Evolutionary conservation across 345 rosid species (phyloP).

Genomic region (Ceriops tagal): DNA sequence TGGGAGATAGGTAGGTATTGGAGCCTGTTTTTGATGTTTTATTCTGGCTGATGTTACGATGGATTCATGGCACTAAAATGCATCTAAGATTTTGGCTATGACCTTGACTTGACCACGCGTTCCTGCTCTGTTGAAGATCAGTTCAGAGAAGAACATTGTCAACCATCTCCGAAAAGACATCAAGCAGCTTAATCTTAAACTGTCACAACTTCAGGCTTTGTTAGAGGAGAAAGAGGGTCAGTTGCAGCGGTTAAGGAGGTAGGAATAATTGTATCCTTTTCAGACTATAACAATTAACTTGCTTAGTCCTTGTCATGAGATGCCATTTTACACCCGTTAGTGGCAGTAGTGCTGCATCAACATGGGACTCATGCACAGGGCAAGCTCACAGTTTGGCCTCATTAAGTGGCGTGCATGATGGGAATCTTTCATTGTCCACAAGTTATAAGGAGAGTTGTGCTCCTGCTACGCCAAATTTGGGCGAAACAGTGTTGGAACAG

Average conservation of each 20-base stretch:
- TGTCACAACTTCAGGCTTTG: conserved; percentile 60
- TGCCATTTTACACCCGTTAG: conserved; percentile 9
- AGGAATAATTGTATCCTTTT: conserved; percentile 8
- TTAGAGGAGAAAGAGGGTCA: conserved; percentile 64
- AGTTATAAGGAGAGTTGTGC: conserved; percentile 27
- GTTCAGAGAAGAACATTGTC: conserved; percentile 50
- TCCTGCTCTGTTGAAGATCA: conserved; percentile 62
- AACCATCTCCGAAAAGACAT: conserved; percentile 51
- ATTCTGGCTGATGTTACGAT: too few relatives aligned
- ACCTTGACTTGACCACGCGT: conserved; percentile 59
- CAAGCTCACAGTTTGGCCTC: conserved; percentile 25
- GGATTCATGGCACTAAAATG: background rate
- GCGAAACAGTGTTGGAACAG: conserved; percentile 26
- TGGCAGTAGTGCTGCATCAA: conserved; percentile 33
- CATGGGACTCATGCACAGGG: conserved; percentile 25
- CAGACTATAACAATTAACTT: conserved; percentile 9
- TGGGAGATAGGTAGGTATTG: too few relatives aligned
- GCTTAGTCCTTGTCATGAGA: conserved; percentile 10
- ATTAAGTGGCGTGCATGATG: conserved; percentile 36
- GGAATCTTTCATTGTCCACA: conserved; percentile 22
- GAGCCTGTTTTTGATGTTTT: too few relatives aligned
- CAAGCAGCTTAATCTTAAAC: conserved; percentile 52
- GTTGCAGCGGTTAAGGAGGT: conserved; percentile 44
- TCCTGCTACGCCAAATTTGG: conserved; percentile 18
- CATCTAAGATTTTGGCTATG: background rate